Conservation (phyloP, 2,329 filamentous ascomycete genomes). For the Diplocarpon rosae region DNA sequence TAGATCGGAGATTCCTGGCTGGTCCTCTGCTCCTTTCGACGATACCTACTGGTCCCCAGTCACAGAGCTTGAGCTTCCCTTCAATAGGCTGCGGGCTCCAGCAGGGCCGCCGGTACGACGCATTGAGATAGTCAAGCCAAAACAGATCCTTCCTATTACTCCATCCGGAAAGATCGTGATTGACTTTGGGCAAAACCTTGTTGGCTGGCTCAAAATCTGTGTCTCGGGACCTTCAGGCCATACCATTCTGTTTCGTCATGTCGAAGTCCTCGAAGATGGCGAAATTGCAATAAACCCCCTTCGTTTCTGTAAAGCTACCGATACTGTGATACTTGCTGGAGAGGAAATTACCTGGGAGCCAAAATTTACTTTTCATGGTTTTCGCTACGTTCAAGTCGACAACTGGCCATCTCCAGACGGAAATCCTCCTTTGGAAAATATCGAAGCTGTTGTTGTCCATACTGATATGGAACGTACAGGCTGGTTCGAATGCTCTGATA, state of each 20-base stretch:
- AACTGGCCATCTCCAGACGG: constrained; percentile 9
- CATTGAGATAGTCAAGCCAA: constrained; percentile 23
- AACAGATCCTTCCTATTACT: constrained; percentile 24
- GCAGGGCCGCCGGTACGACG: constrained; percentile 36
- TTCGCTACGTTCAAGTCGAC: constrained; percentile 30
- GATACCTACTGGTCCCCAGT: constrained; percentile 22
- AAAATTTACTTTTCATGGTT: constrained; percentile 38
- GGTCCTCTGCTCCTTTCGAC: constrained; percentile 19
- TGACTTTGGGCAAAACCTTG: constrained; percentile 49
- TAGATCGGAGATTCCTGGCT: constrained; percentile 22
- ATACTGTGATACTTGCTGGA: constrained; percentile 28
- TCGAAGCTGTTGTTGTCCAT: constrained; percentile 19
- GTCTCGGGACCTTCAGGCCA: constrained; percentile 30
- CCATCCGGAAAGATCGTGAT: constrained; percentile 35
- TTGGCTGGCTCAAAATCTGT: constrained; percentile 36
- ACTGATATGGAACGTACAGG: constrained; percentile 22
- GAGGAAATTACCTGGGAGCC: constrained; percentile 29
- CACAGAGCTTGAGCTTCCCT: constrained; percentile 25
- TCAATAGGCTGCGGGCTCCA: constrained; percentile 28
- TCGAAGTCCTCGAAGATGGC: constrained; percentile 34
- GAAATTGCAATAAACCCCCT: constrained; percentile 33
- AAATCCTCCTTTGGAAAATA: constrained; percentile 2
- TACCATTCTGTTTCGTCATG: constrained; percentile 33
- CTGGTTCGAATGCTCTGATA: constrained; percentile 18
- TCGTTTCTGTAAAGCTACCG: constrained; percentile 29